A percentile compares a stretch with the other conserved stretches of the same genome.
Evolutionary conservation across 1,139 yeast genomes (phyloP).

Genomic region (Zhuliangozyma parablackwelliae): DNA sequence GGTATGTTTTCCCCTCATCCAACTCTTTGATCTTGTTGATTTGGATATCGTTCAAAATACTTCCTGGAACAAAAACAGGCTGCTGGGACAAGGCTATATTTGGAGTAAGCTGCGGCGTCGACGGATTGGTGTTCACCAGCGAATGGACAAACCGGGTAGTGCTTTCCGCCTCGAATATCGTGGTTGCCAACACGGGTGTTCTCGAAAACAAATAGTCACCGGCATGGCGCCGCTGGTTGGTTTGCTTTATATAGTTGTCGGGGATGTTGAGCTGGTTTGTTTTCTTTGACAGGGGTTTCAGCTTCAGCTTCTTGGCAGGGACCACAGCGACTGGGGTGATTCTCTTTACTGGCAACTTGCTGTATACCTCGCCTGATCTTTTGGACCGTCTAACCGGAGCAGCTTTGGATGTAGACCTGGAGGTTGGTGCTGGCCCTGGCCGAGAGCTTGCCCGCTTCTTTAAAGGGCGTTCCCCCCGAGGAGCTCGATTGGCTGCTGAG

Average conservation of each 20-base stretch:
- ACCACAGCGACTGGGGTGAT: neutral
- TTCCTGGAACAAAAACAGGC: conserved; percentile 7
- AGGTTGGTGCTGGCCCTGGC: too few relatives aligned
- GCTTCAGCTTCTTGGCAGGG: too few relatives aligned
- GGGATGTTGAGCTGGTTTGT: neutral
- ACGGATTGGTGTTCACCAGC: conserved; percentile 1
- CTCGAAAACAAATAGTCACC: conserved; percentile 22
- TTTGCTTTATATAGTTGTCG: too few relatives aligned
- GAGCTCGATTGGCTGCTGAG: too few relatives aligned
- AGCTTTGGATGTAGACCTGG: too few relatives aligned
- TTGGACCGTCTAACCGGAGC: neutral
- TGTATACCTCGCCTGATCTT: conserved; percentile 4
- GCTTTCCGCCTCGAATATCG: conserved; percentile 37
- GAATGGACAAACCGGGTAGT: conserved; percentile 7
- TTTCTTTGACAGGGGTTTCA: neutral
- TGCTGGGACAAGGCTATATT: conserved; percentile 2
- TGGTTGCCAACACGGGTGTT: conserved; percentile 28
- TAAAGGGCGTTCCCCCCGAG: too few relatives aligned
- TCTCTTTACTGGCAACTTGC: conserved; percentile 4
- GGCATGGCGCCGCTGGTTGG: too few relatives aligned
- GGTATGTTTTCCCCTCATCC: conserved; percentile 20
- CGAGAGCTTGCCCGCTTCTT: neutral
- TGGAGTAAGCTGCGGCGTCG: conserved; percentile 1
- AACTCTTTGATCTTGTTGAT: conserved; percentile 18
- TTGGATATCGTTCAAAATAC: conserved; percentile 15